Evolutionary conservation across 2,329 filamentous ascomycete genomes (phyloP).

Genomic region (Trichoderma gracile): DNA sequence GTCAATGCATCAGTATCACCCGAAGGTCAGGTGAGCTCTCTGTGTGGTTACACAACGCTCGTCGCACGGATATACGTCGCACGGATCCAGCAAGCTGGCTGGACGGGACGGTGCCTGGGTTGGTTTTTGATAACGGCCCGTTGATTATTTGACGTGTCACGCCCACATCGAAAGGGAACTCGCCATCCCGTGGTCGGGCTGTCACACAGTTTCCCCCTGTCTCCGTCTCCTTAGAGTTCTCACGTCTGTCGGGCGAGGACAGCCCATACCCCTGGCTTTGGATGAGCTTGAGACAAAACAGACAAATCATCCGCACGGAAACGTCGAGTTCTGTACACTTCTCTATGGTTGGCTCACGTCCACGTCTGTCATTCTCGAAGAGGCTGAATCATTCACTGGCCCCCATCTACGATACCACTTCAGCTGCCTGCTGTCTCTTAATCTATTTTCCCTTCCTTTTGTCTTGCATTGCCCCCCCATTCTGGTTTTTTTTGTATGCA

Average conservation of each 20-base stretch:
- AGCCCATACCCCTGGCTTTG: background rate
- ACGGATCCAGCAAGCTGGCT: background rate
- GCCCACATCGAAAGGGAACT: background rate
- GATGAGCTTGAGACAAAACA: background rate
- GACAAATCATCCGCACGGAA: background rate
- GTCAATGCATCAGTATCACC: background rate
- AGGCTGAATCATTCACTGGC: background rate
- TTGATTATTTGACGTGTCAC: background rate
- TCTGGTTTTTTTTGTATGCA: too few species aligned
- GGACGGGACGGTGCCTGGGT: background rate
- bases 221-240: background rate
- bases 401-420: constrained; percentile 7
- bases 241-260: background rate
- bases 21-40: constrained; percentile 4
- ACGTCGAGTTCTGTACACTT: background rate
- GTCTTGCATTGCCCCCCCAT: too few species aligned
- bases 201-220: too few species aligned
- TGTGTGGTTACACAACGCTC: constrained; percentile 9
- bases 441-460: too few species aligned
- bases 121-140: background rate
- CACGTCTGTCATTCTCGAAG: constrained; percentile 4
- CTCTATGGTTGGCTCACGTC: constrained; percentile 9
- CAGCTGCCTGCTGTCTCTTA: background rate
- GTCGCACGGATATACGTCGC: background rate
- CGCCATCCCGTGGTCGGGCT: background rate